phyloP scores from a whole-genome alignment of 2,329 filamentous ascomycete species.

The Biscogniauxia marginata region DNA sequence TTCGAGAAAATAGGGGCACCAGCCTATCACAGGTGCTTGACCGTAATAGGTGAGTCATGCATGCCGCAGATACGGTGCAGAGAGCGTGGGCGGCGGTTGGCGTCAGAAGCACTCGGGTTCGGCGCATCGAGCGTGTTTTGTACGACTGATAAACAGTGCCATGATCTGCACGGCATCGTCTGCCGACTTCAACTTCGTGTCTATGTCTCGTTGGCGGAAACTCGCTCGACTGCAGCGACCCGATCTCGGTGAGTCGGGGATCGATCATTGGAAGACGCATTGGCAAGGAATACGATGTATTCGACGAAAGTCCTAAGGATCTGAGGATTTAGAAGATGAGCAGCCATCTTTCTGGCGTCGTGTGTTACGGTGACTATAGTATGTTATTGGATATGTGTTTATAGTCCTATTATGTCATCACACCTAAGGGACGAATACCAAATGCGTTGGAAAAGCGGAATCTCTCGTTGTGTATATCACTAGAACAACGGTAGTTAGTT shows the following conservation, averaged over 20 bases:
- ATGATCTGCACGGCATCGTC: constrained; percentile 39
- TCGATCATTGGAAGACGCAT: constrained; percentile 31
- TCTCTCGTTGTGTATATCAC: constrained; percentile 36
- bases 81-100: constrained; percentile 35
- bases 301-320: constrained; percentile 33
- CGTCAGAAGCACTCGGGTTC: constrained; percentile 30
- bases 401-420: constrained; percentile 28
- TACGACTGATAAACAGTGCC: constrained; percentile 34
- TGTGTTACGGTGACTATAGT: constrained; percentile 25
- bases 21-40: constrained; percentile 35
- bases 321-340: constrained; percentile 35
- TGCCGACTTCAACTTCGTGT: constrained; percentile 37
- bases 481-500: neutral
- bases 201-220: constrained; percentile 34
- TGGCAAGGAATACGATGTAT: constrained; percentile 32
- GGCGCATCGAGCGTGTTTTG: constrained; percentile 35
- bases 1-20: constrained; percentile 35
- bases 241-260: constrained; percentile 32
- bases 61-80: constrained; percentile 35
- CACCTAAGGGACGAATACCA: constrained; percentile 31
- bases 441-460: constrained; percentile 36
- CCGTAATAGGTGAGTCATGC: constrained; percentile 34
- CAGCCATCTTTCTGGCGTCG: constrained; percentile 32
- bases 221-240: constrained; percentile 31
- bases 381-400: constrained; percentile 36